Evolutionary conservation across 2,329 filamentous ascomycete genomes (phyloP), one percentile per base, ranked within the genome.

Genomic region (Epichloe bromicola): DNA sequence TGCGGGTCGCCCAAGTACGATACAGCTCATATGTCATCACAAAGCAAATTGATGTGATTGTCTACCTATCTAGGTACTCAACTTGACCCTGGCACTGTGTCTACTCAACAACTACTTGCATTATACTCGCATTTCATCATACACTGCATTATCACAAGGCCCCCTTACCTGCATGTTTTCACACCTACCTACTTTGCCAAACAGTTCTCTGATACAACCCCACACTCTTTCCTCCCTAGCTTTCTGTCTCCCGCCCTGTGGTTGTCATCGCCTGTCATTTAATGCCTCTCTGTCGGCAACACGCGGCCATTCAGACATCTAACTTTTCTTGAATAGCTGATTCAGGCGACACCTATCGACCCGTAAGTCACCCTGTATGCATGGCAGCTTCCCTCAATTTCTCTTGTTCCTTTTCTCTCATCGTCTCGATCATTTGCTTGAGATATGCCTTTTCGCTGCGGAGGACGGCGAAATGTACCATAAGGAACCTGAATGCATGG

Each of bases 301-400:
- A 34, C 41, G 11, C 26, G 36, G 19, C 42, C 58, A 58, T 57
- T 58, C 53, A 52, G 54, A 53, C 56, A 64, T 71, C 70, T 75
- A 70, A 72, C 70, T 49, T 60, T 56, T 61, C 56, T 56, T 65
- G 57, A 67, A 61, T 67, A 80, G 78, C 78, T 65, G 78, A 80
- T 61, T 73, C 75, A 60, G 74, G 74, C 67, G 77, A 81, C 62
- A 80, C 70, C 57, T 81, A 80, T 67, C 76, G 78, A 66, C 75
- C 77, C 62, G 78, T 77, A 68, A 76, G 74, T 75, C 53, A 39
- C 37, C 42, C 34, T 50, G 37, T 51, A 50, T 49, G 30, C 46
- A 36, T n/a, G 30, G n/a, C 38, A 12, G 20, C 11, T 41, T 20
- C 41, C 6, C 7, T 40, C 7, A 30, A 30, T 34, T 15, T 20